Percentiles rank a stretch among this genome's conserved stretches.
These are phyloP conservation scores for Fusarium paranaense DNA, from an alignment of 2,329 filamentous ascomycete genomes.

Conservation along the genomic window DNA sequence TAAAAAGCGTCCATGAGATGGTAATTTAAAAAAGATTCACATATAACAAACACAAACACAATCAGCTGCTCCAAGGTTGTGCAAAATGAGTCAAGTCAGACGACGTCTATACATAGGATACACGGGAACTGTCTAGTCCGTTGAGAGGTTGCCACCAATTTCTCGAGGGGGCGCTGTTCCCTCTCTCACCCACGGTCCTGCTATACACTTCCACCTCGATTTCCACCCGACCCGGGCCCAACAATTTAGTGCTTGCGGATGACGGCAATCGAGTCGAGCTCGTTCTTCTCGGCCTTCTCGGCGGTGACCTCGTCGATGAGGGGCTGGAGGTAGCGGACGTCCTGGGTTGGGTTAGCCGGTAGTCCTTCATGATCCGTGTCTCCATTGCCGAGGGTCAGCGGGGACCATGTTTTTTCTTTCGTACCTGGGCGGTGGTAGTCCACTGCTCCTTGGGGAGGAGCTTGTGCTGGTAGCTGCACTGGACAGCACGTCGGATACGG, in stretches of 20 bases:
- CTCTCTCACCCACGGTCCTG: conserved; percentile 38
- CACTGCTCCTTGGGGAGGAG: conserved; percentile 71
- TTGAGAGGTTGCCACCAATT: conserved; percentile 35
- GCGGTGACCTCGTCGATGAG: conserved; percentile 65
- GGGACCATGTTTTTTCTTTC: conserved; percentile 20
- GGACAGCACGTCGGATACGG: conserved; percentile 94
- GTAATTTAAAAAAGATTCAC: conserved; percentile 29
- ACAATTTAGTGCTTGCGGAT: conserved; percentile 60
- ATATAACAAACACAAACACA: conserved; percentile 30
- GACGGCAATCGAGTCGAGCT: conserved; percentile 63
- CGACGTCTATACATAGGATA: conserved; percentile 52
- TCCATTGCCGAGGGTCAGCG: conserved; percentile 32
- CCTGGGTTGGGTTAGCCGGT: conserved; percentile 51
- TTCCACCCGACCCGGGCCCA: conserved; percentile 13
- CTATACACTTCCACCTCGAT: conserved; percentile 19
- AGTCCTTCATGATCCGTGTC: conserved; percentile 20
- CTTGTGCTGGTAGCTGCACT: conserved; percentile 75
- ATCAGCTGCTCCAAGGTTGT: conserved; percentile 13
- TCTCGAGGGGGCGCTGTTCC: conserved; percentile 37
- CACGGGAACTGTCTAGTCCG: conserved; percentile 49
- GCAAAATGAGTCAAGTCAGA: conserved; percentile 47
- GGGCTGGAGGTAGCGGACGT: conserved; percentile 65
- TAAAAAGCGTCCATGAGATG: conserved; percentile 40
- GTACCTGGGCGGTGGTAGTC: conserved; percentile 68
- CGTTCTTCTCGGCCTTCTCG: conserved; percentile 63